These are phyloP conservation scores for Entrophospora sp. DNA, from an alignment of 192 early-diverging fungal species.

Conservation along the genomic window DNA sequence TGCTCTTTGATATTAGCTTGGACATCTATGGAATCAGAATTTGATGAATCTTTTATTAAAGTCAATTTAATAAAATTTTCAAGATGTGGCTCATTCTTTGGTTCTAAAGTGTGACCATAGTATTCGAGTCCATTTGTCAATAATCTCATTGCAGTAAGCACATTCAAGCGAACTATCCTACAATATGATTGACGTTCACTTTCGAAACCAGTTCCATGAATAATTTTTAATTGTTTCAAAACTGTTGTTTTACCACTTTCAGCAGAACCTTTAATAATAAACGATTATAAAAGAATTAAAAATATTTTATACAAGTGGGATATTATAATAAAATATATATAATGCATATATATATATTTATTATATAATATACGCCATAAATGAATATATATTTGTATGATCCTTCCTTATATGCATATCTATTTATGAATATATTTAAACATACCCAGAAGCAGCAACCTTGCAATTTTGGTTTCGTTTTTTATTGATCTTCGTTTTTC, in stretches of 20 bases:
- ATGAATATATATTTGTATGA: too few species aligned
- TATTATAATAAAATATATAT: too few species aligned
- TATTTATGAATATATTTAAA: not conserved
- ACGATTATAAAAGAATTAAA: not conserved
- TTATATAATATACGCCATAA: too few species aligned
- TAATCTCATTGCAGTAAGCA: slow-evolving; percentile 31
- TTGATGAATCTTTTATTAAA: slow-evolving; percentile 16
- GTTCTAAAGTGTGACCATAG: slow-evolving; percentile 21
- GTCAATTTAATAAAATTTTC: slow-evolving; percentile 17
- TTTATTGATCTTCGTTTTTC: slow-evolving; percentile 39
- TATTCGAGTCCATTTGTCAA: slow-evolving; percentile 23
- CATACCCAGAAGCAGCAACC: slow-evolving; percentile 34
- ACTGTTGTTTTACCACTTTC: slow-evolving; percentile 64
- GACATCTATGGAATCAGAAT: slow-evolving; percentile 25
- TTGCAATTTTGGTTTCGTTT: slow-evolving; percentile 28
- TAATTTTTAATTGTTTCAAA: too few species aligned
- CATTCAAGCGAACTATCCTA: too few species aligned
- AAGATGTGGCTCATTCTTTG: too few species aligned
- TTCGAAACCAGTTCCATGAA: slow-evolving; percentile 29
- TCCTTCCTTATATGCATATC: not conserved
- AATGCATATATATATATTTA: too few species aligned
- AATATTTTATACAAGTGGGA: too few species aligned
- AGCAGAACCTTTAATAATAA: slow-evolving; percentile 37
- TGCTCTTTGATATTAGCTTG: slow-evolving; percentile 20
- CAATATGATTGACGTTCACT: slow-evolving; percentile 30